Evolutionary conservation across 1,139 yeast species (phyloP).

Genomic region (Debaryomyces nepalensis): DNA sequence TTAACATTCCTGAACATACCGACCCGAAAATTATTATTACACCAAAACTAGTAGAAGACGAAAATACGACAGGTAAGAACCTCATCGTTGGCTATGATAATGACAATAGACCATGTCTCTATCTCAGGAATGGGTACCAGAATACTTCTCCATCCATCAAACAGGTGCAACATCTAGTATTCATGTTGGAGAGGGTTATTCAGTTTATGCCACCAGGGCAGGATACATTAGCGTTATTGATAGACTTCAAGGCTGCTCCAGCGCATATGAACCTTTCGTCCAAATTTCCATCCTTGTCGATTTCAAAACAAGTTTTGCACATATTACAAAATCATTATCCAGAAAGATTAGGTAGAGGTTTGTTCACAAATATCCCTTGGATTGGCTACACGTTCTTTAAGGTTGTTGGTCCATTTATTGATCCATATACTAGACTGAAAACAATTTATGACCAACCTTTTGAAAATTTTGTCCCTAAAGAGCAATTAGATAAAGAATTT

Average conservation of each 20-base stretch:
- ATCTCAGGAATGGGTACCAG: conserved; percentile 89
- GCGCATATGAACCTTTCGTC: conserved; percentile 44
- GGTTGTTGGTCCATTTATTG: conserved; percentile 90
- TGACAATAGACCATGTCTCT: conserved; percentile 86
- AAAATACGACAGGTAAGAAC: conserved; percentile 87
- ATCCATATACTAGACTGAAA: conserved; percentile 91
- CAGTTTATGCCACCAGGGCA: conserved; percentile 97
- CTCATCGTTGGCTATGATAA: conserved; percentile 87
- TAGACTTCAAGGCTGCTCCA: conserved; percentile 78
- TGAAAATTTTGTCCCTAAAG: conserved; percentile 74
- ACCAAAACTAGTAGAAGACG: conserved; percentile 65
- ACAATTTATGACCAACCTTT: conserved; percentile 90
- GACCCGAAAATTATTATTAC: conserved; percentile 53
- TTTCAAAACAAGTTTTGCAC: conserved; percentile 77
- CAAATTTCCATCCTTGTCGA: conserved; percentile 48
- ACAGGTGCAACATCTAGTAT: conserved; percentile 93
- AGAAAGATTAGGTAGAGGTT: conserved; percentile 89
- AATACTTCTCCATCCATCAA: conserved; percentile 84
- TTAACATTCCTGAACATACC: conserved; percentile 51
- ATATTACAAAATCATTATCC: conserved; percentile 95
- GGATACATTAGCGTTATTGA: conserved; percentile 84
- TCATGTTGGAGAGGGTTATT: conserved; percentile 85
- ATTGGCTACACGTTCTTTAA: conserved; percentile 88
- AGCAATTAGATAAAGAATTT: conserved; percentile 81
- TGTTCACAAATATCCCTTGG: conserved; percentile 91